These are phyloP conservation scores for Scopulariopsis brevicaulis DNA, from an alignment of 2,329 filamentous ascomycete species.

Conservation along the genomic window DNA sequence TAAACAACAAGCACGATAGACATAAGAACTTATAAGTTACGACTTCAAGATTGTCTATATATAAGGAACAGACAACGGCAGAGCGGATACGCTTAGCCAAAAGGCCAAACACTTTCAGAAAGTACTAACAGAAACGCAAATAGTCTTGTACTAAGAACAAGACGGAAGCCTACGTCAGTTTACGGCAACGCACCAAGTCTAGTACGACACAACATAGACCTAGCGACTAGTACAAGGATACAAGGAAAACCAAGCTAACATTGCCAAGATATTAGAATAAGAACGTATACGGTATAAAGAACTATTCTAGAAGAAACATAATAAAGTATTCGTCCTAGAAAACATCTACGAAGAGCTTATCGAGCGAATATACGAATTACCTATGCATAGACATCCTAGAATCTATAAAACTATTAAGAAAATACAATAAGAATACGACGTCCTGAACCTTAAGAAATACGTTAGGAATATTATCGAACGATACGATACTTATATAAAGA, in stretches of 20 bases:
- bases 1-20: background rate
- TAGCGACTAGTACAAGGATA: background rate
- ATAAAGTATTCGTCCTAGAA: background rate
- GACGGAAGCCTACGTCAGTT: background rate
- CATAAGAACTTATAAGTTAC: background rate
- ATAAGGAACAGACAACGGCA: constrained; percentile 1
- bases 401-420: too few relatives aligned
- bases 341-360: background rate
- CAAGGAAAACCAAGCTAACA: background rate
- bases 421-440: too few relatives aligned
- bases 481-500: too few relatives aligned
- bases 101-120: background rate
- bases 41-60: constrained; percentile 5
- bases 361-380: background rate
- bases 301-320: background rate
- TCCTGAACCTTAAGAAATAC: too few relatives aligned
- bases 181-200: background rate
- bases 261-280: background rate
- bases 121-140: background rate
- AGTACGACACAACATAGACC: background rate
- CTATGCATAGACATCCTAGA: too few relatives aligned
- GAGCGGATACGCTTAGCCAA: constrained; percentile 5
- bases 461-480: too few relatives aligned
- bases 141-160: background rate
- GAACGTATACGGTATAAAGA: background rate